phyloP scores from a whole-genome alignment of 768 basidiomycete genomes.

The Leucosporidium scottii region DNA sequence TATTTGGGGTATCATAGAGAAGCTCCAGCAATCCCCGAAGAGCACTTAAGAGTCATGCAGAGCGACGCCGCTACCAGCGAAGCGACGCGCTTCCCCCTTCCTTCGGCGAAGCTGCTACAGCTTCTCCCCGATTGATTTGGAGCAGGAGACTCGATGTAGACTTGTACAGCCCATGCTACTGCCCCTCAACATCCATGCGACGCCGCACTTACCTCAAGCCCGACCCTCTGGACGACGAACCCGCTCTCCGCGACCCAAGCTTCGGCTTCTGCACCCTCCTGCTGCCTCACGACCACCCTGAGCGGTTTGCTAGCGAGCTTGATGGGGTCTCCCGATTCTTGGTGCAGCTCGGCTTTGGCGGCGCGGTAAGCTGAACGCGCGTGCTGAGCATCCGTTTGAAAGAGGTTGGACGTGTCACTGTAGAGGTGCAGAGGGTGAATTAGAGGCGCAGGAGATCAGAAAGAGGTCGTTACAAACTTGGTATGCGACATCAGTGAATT shows the following conservation, averaged over 20 bases:
- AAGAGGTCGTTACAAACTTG: background rate
- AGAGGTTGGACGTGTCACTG: constrained; percentile 51
- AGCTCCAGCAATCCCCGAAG: background rate
- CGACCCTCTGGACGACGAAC: constrained; percentile 61
- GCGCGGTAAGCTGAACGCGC: constrained; percentile 55
- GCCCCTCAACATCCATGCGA: too few species aligned
- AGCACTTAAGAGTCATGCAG: too few species aligned
- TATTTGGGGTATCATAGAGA: background rate
- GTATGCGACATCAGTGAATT: background rate
- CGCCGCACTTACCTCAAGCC: constrained; percentile 58
- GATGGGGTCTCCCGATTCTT: constrained; percentile 70
- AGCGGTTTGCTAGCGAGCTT: constrained; percentile 67
- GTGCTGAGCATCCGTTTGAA: constrained; percentile 67
- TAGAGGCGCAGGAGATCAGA: background rate
- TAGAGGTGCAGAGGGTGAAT: constrained; percentile 37
- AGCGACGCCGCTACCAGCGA: too few species aligned
- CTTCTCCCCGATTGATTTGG: too few species aligned
- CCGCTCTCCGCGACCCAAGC: constrained; percentile 90
- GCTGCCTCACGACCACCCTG: constrained; percentile 47
- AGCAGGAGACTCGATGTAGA: too few species aligned
- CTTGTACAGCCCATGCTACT: too few species aligned
- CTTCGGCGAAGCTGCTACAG: too few species aligned
- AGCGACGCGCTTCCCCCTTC: too few species aligned
- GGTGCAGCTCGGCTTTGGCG: constrained; percentile 63
- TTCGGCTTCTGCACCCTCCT: constrained; percentile 47